These are phyloP conservation scores for Parastagonospora avenae DNA, from an alignment of 2,329 filamentous ascomycete species.

Conservation along the genomic window DNA sequence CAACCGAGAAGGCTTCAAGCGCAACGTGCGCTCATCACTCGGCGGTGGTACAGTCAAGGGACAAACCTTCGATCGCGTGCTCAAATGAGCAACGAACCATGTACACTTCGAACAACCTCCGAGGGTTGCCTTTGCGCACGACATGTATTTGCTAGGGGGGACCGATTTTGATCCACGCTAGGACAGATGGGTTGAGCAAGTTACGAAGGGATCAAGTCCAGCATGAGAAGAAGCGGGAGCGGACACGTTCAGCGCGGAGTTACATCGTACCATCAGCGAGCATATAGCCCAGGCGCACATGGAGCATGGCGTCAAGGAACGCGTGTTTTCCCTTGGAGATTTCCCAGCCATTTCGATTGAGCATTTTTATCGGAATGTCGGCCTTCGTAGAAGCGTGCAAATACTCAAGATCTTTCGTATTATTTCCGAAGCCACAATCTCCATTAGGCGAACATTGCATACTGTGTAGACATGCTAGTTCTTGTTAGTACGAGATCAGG, in stretches of 20 bases:
- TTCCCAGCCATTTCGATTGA: slow-evolving; percentile 4
- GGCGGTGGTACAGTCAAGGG: slow-evolving; percentile 76
- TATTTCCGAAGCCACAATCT: not conserved
- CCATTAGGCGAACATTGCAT: no score
- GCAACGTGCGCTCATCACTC: slow-evolving; percentile 87
- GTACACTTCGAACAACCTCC: not conserved
- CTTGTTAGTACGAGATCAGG: slow-evolving; percentile 1
- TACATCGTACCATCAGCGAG: slow-evolving; percentile 18
- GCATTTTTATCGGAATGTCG: not conserved
- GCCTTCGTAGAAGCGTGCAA: not conserved
- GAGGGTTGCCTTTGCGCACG: not conserved
- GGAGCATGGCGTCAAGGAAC: slow-evolving; percentile 38
- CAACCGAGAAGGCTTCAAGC: slow-evolving; percentile 87
- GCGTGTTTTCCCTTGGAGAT: slow-evolving; percentile 8
- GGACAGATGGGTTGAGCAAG: not conserved
- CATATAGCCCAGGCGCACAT: slow-evolving; percentile 33
- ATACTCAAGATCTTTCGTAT: not conserved
- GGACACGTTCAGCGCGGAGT: not conserved
- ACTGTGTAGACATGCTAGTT: not conserved
- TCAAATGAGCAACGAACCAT: slow-evolving; percentile 59
- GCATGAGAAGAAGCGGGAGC: not conserved
- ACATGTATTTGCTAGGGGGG: no score
- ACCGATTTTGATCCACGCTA: no score
- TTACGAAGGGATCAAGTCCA: not conserved
- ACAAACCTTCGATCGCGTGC: slow-evolving; percentile 76